These are phyloP conservation scores for Bretschneidera sinensis DNA, from an alignment of 345 rosid genomes.

Conservation along the genomic window DNA sequence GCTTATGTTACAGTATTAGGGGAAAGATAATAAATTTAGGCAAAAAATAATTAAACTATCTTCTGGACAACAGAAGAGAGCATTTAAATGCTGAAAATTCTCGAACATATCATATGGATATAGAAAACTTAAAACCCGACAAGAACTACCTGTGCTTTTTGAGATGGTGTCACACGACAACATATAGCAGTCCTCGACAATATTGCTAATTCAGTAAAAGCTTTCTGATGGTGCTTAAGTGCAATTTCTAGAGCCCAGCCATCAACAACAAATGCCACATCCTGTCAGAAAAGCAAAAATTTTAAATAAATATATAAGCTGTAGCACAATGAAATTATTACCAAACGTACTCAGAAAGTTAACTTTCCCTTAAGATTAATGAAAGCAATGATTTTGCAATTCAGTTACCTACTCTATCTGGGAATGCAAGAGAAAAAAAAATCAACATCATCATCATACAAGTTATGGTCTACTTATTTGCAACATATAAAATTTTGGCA, in stretches of 20 bases:
- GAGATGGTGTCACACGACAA: slow-evolving; percentile 97
- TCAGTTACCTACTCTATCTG: too few relatives aligned
- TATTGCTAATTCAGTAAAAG: slow-evolving; percentile 91
- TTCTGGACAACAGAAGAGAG: too few relatives aligned
- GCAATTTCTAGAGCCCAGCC: slow-evolving; percentile 99
- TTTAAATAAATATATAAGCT: too few relatives aligned
- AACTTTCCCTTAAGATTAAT: too few relatives aligned
- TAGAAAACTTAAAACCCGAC: slow-evolving; percentile 9
- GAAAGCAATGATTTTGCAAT: not conserved
- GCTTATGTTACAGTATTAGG: too few relatives aligned
- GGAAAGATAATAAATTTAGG: too few relatives aligned
- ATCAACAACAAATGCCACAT: slow-evolving; percentile 93
- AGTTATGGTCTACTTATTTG: too few relatives aligned
- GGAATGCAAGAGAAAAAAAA: not conserved
- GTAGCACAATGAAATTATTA: too few relatives aligned
- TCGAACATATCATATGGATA: not conserved
- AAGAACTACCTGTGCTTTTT: slow-evolving; percentile 83
- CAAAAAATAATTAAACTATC: too few relatives aligned
- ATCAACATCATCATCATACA: not conserved
- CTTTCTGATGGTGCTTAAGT: slow-evolving; percentile 68
- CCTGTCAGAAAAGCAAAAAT: slow-evolving; percentile 35
- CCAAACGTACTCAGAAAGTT: not conserved
- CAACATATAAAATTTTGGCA: not conserved
- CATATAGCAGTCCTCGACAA: slow-evolving; percentile 96
- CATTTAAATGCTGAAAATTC: not conserved